phyloP scores from a whole-genome alignment of 176 grass and related monocot genomes.

The Calamus simplicifolius region DNA sequence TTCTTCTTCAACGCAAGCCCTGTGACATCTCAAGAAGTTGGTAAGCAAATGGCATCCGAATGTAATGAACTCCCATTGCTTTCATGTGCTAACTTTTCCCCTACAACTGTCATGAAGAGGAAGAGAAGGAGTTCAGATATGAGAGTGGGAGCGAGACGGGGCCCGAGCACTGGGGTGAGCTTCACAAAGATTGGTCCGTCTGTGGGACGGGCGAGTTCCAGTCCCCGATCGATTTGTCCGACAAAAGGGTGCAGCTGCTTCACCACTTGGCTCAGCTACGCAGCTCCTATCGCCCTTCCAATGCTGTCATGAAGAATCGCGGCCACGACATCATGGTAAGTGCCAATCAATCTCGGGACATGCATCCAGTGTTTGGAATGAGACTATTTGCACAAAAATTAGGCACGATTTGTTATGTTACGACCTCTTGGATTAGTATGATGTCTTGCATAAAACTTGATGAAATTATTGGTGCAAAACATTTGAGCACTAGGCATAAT shows the following conservation, averaged over 20 bases:
- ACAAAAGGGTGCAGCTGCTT: conserved; percentile 20
- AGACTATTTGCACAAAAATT: too few relatives aligned
- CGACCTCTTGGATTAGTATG: too few relatives aligned
- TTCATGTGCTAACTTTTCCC: too few relatives aligned
- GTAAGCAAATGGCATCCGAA: too few relatives aligned
- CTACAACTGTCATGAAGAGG: conserved; percentile 13
- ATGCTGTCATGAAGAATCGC: conserved; percentile 40
- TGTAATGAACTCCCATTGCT: too few relatives aligned
- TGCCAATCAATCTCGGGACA: too few relatives aligned
- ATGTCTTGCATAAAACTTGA: too few relatives aligned
- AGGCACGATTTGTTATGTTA: too few relatives aligned
- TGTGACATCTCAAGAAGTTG: too few relatives aligned
- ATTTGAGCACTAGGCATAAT: neutral
- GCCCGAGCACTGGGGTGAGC: conserved; percentile 47
- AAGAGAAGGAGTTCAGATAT: conserved; percentile 60
- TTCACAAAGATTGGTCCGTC: conserved; percentile 44
- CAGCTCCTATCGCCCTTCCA: conserved; percentile 36
- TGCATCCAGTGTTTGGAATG: too few relatives aligned
- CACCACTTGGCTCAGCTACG: conserved; percentile 34
- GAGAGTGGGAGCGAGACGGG: conserved; percentile 14
- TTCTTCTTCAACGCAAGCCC: too few relatives aligned
- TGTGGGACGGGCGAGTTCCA: conserved; percentile 51
- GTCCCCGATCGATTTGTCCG: conserved; percentile 58
- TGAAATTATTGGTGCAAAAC: neutral
- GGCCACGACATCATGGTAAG: conserved; percentile 74